Evolutionary conservation across 768 basidiomycete species (phyloP).

Genomic region (Tephrocybe sp.): DNA sequence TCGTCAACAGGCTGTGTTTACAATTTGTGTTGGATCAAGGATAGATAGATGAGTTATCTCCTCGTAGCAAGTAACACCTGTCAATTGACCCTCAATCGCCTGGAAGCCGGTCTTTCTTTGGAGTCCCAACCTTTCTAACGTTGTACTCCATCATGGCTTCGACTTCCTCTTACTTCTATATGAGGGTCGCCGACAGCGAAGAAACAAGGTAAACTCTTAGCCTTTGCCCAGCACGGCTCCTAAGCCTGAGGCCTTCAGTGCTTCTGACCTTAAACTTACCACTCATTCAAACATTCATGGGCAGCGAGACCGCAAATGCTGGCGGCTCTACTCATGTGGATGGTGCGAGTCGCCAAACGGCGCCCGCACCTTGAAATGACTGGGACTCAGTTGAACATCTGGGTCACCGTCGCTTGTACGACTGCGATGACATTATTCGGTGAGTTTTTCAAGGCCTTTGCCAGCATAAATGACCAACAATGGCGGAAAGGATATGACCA

Average conservation of each 20-base stretch:
- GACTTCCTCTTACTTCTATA: constrained; percentile 19
- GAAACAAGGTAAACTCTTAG: constrained; percentile 9
- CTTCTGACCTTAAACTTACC: constrained; percentile 1
- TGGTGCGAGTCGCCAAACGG: constrained; percentile 13
- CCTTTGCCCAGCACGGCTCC: constrained; percentile 1
- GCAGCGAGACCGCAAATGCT: constrained; percentile 2
- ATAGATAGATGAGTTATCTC: too few relatives aligned
- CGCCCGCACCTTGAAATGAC: constrained; percentile 44
- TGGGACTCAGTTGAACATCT: constrained; percentile 41
- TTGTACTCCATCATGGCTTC: constrained; percentile 13
- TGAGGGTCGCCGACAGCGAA: constrained; percentile 15
- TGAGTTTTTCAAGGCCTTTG: constrained; percentile 14
- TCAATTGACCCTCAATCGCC: too few relatives aligned
- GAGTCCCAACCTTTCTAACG: too few relatives aligned
- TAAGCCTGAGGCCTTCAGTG: constrained; percentile 1
- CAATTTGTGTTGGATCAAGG: too few relatives aligned
- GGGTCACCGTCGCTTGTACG: constrained; percentile 51
- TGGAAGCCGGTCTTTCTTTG: too few relatives aligned
- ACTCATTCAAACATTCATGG: constrained; percentile 8
- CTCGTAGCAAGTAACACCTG: too few relatives aligned
- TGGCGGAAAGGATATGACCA: constrained; percentile 43
- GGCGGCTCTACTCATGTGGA: neutral
- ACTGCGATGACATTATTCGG: constrained; percentile 55
- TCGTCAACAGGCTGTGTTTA: too few relatives aligned
- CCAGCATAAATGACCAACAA: too few relatives aligned